These are phyloP conservation scores for Mycena metata DNA, from an alignment of 768 basidiomycete genomes.

Conservation along the genomic window DNA sequence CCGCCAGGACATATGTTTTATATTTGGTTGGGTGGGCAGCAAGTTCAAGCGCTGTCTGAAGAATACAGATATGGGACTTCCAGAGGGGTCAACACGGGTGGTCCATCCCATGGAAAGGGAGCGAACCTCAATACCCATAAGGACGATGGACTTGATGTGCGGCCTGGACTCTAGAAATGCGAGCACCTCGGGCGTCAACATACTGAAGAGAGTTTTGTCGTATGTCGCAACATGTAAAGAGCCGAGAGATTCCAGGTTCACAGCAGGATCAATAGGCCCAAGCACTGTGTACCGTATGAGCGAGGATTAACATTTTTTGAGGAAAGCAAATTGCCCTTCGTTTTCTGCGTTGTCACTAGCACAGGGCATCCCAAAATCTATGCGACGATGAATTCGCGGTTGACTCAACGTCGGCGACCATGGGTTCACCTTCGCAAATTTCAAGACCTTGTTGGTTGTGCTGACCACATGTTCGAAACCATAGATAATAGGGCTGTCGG, in stretches of 20 bases:
- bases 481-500: constrained; percentile 65
- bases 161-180: constrained; percentile 62
- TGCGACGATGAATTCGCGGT: constrained; percentile 40
- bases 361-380: constrained; percentile 79
- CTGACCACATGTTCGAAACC: constrained; percentile 78
- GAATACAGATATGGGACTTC: constrained; percentile 92
- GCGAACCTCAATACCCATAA: constrained; percentile 91
- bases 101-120: neutral
- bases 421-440: constrained; percentile 71
- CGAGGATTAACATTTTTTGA: neutral
- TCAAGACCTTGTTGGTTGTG: constrained; percentile 83
- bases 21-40: constrained; percentile 53
- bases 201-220: constrained; percentile 88
- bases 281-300: constrained; percentile 60
- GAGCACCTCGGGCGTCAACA: constrained; percentile 80
- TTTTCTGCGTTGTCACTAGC: constrained; percentile 88
- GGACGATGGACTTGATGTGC: constrained; percentile 69
- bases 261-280: constrained; percentile 75
- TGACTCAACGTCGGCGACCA: neutral
- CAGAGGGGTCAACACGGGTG: constrained; percentile 8
- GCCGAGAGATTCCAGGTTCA: constrained; percentile 68
- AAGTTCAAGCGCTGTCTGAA: constrained; percentile 86
- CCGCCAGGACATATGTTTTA: constrained; percentile 79
- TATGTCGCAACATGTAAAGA: constrained; percentile 70
- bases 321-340: constrained; percentile 67